Percentiles rank a stretch among this genome's conserved stretches.
Evolutionary conservation across 371 early-diverging fungal genomes (phyloP).

Genomic region (Funneliformis caledonium): DNA sequence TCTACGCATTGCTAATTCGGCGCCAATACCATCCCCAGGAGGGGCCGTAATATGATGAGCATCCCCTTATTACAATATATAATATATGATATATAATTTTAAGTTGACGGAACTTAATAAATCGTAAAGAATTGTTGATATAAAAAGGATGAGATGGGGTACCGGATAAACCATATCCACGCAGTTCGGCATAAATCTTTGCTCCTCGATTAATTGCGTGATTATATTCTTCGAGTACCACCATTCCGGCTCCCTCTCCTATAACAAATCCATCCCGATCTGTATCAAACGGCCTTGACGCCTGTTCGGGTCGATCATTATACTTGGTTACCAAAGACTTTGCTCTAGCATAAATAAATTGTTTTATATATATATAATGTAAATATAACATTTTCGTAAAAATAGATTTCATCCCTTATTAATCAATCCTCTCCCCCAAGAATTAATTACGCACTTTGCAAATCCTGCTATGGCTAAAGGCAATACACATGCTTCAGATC

Average conservation of each 20-base stretch:
- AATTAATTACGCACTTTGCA: conserved; percentile 57
- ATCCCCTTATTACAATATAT: conserved; percentile 59
- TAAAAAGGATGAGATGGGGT: neutral
- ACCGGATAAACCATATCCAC: conserved; percentile 90
- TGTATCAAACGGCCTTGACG: conserved; percentile 91
- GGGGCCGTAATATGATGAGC: conserved; percentile 95
- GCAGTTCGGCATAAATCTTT: conserved; percentile 86
- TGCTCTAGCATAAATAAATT: conserved; percentile 52
- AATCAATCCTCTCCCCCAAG: too few species aligned
- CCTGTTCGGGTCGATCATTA: conserved; percentile 75
- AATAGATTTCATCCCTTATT: too few species aligned
- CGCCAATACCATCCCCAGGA: conserved; percentile 84
- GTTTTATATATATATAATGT: neutral
- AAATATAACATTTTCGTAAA: neutral
- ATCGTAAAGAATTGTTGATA: neutral
- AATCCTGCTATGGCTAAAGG: conserved; percentile 92
- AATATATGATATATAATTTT: too few species aligned
- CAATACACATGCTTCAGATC: conserved; percentile 84
- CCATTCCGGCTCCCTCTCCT: conserved; percentile 91
- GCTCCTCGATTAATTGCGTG: conserved; percentile 89
- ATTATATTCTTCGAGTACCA: conserved; percentile 91
- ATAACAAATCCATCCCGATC: conserved; percentile 93
- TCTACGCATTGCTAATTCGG: conserved; percentile 81
- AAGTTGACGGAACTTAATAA: neutral
- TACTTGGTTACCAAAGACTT: conserved; percentile 80